These are phyloP conservation scores for Orobanche coerulescens DNA, from an alignment of 257 asterid species.

Conservation along the genomic window DNA sequence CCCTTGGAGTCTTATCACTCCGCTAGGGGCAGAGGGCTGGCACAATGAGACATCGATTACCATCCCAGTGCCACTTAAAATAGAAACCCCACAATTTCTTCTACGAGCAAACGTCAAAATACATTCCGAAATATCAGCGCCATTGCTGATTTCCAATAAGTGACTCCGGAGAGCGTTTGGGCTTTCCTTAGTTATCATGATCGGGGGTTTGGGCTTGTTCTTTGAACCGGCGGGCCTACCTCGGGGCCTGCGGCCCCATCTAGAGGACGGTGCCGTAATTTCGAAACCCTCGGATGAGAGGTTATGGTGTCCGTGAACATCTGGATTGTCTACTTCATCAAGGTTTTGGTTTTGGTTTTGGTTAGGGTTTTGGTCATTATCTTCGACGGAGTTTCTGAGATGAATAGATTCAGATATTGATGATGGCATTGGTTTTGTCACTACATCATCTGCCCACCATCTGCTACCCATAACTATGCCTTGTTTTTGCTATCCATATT, in stretches of 20 bases:
- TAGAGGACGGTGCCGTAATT: constrained; percentile 30
- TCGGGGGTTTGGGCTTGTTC: too few relatives aligned
- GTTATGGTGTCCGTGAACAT: constrained; percentile 28
- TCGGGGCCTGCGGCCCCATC: constrained; percentile 48
- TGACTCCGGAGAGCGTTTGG: constrained; percentile 67
- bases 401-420: constrained; percentile 33
- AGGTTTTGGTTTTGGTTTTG: constrained; percentile 38
- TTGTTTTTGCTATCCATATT: too few relatives aligned
- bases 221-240: constrained; percentile 68
- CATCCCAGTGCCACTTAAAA: constrained; percentile 53
- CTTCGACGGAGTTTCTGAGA: constrained; percentile 28
- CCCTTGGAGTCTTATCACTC: constrained; percentile 46
- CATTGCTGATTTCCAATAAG: constrained; percentile 52
- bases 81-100: constrained; percentile 60
- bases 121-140: constrained; percentile 41
- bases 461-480: constrained; percentile 39
- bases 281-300: constrained; percentile 33
- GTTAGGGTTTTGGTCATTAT: constrained; percentile 26
- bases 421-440: constrained; percentile 43
- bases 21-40: constrained; percentile 45
- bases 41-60: constrained; percentile 47
- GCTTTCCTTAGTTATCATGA: constrained; percentile 56
- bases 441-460: constrained; percentile 70
- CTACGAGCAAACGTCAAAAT: constrained; percentile 46
- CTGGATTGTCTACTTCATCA: constrained; percentile 26